Evolutionary conservation across 495 filamentous ascomycete genomes (phyloP).

Genomic region (Symbiotaphrina buchneri): DNA sequence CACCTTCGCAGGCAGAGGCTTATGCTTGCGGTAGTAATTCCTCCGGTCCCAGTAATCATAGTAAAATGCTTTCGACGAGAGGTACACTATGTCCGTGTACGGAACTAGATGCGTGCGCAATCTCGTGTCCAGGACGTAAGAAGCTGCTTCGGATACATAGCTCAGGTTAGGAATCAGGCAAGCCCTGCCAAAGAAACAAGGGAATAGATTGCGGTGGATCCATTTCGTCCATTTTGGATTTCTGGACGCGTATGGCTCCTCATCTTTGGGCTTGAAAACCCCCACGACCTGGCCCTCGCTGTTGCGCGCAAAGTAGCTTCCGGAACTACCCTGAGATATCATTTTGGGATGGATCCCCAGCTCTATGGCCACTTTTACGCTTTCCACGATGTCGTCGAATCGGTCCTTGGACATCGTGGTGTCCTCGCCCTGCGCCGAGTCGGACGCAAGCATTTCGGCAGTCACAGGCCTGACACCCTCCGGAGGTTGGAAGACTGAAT

Average conservation of each 20-base stretch:
- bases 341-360: constrained; percentile 82
- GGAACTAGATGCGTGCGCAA: constrained; percentile 83
- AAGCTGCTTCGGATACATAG: constrained; percentile 94
- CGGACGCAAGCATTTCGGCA: constrained; percentile 43
- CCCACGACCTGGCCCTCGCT: constrained; percentile 81
- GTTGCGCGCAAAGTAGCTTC: constrained; percentile 93
- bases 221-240: constrained; percentile 95
- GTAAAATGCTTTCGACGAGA: constrained; percentile 93
- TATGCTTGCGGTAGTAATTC: constrained; percentile 68
- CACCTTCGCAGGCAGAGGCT: constrained; percentile 71
- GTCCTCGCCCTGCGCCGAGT: constrained; percentile 19
- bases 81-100: constrained; percentile 81
- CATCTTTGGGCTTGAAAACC: constrained; percentile 98
- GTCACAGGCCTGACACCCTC: constrained; percentile 61
- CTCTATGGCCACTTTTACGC: constrained; percentile 72
- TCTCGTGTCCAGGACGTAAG: constrained; percentile 81
- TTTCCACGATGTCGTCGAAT: constrained; percentile 80
- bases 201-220: constrained; percentile 86
- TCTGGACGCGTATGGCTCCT: constrained; percentile 83
- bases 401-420: constrained; percentile 43
- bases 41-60: constrained; percentile 95
- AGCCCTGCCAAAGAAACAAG: constrained; percentile 87
- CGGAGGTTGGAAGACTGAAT: constrained; percentile 86
- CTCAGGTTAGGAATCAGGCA: constrained; percentile 98
- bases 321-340: constrained; percentile 92